Evolutionary conservation across 1,139 yeast genomes (phyloP), one percentile per base, ranked within the genome.

Genomic region (Debaryomycetaceae sp.): DNA sequence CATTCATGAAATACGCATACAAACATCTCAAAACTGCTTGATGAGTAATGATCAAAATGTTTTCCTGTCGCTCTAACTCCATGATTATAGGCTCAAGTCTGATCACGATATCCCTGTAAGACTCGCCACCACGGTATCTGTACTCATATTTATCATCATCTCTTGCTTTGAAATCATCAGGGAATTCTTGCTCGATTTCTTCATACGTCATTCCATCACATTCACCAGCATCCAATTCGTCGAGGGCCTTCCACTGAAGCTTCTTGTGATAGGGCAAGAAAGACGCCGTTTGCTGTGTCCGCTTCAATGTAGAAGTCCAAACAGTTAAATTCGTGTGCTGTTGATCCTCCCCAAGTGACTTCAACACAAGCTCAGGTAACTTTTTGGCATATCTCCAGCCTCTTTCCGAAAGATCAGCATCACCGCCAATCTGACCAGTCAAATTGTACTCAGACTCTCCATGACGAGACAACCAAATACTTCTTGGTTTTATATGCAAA

Each of bases 11-110:
- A 64, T 95, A 93, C 5, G 99, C 98, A 65, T 93, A 93, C 45
- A 93, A 85, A 63, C 99, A 93, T 58, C 99, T 80, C 55, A 93
- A 75, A 22, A 93, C 98, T 0, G 99, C 99, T 68, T 93, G 99
- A 63, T 93, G 99, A 13, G 99, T 95, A 38, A 95, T 95, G 51
- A 93, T 93, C 62, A 95, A 75, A 45, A 93, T 90, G 62, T 93
- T 91, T 56, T 93, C 99, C 66, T 93, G 98, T 49, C 98, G 83
- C 67, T 93, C 99, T 54, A 93, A 77, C 66, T 93, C 99, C 99
- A 93, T 93, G 51, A 93, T 93, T 51, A 93, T 90, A 5, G 99
- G 99, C 61, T 93, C 99, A 48, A 93, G 74, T 46, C 99, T 76
- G 40, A 91, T 87, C 42, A 93, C 97, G 39, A 93, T 96, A 60